A percentile compares a stretch with the other conserved stretches of the same genome.
Evolutionary conservation across 768 basidiomycete genomes (phyloP).

Genomic region (Hortiboletus flavorubellus): DNA sequence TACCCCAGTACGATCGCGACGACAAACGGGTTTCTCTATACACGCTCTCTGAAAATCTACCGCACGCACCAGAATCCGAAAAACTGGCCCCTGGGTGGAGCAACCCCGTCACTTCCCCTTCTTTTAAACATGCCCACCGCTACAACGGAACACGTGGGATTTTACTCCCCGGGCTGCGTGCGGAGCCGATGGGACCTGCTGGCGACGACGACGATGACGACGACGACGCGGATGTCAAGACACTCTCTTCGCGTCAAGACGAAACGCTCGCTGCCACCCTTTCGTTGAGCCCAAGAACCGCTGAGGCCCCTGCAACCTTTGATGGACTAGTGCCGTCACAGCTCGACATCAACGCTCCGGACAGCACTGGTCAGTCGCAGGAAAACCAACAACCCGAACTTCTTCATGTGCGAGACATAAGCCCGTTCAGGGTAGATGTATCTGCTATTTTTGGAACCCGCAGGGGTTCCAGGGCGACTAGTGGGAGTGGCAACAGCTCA

Average conservation of each 20-base stretch:
- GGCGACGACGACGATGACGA: conserved; percentile 16
- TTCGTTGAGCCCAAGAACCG: conserved; percentile 45
- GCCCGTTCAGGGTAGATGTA: conserved; percentile 48
- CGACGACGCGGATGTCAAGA: conserved; percentile 31
- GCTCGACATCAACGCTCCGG: conserved; percentile 1
- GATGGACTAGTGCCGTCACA: conserved; percentile 2
- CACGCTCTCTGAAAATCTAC: conserved; percentile 19
- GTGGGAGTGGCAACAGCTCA: conserved; percentile 24
- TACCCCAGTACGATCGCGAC: conserved; percentile 19
- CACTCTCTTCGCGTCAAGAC: conserved; percentile 29
- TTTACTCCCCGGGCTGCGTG: conserved; percentile 22
- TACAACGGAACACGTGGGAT: conserved; percentile 12
- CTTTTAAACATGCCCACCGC: conserved; percentile 8
- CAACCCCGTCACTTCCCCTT: conserved; percentile 19
- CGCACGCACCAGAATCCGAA: conserved; percentile 29
- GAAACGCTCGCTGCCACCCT: conserved; percentile 41
- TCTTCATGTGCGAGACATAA: conserved; percentile 39
- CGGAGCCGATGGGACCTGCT: conserved; percentile 8
- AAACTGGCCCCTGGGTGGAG: conserved; percentile 33
- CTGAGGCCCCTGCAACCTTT: conserved; percentile 23
- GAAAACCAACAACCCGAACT: conserved; percentile 17
- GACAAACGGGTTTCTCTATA: conserved; percentile 29
- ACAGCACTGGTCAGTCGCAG: conserved; percentile 2
- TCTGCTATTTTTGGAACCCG: conserved; percentile 23
- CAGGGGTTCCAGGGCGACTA: conserved; percentile 20